Percentiles rank a stretch among this genome's conserved stretches.
These are phyloP conservation scores for Exobasidium cylindrosporum DNA, from an alignment of 1,284 basidiomycete genomes.

Conservation along the genomic window DNA sequence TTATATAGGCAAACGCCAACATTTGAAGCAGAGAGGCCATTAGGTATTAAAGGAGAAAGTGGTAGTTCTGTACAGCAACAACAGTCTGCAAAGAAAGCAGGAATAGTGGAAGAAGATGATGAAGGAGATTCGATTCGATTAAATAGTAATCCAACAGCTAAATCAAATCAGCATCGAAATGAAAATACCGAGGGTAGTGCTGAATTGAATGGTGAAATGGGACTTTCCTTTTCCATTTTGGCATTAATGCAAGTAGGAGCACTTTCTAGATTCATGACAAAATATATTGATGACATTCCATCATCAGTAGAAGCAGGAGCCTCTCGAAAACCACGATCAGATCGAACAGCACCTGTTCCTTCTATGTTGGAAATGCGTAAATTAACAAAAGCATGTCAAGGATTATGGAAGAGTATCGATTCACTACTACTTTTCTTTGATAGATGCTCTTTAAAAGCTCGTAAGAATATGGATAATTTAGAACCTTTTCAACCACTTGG, in stretches of 20 bases:
- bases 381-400: slow-evolving; percentile 35
- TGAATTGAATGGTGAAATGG: slow-evolving; percentile 46
- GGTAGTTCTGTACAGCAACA: too few species aligned
- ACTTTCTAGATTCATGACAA: slow-evolving; percentile 36
- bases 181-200: slow-evolving; percentile 16
- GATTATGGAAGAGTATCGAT: slow-evolving; percentile 45
- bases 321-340: slow-evolving; percentile 6
- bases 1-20: slow-evolving; percentile 27
- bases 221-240: slow-evolving; percentile 44
- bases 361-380: slow-evolving; percentile 36
- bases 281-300: slow-evolving; percentile 30
- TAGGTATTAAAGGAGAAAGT: slow-evolving; percentile 19
- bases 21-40: slow-evolving; percentile 36
- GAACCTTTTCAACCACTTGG: slow-evolving; percentile 38
- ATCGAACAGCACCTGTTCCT: slow-evolving; percentile 18
- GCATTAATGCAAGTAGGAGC: slow-evolving; percentile 47
- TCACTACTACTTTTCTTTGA: slow-evolving; percentile 47
- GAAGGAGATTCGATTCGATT: neutral
- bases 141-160: neutral
- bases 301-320: neutral
- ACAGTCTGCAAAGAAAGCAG: too few species aligned
- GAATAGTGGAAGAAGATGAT: neutral
- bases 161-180: neutral
- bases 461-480: slow-evolving; percentile 38
- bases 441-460: slow-evolving; percentile 31